Base-by-base conservation (phyloP, 1,139 yeast genomes). In the Suhomyces ambrosiae region DNA sequence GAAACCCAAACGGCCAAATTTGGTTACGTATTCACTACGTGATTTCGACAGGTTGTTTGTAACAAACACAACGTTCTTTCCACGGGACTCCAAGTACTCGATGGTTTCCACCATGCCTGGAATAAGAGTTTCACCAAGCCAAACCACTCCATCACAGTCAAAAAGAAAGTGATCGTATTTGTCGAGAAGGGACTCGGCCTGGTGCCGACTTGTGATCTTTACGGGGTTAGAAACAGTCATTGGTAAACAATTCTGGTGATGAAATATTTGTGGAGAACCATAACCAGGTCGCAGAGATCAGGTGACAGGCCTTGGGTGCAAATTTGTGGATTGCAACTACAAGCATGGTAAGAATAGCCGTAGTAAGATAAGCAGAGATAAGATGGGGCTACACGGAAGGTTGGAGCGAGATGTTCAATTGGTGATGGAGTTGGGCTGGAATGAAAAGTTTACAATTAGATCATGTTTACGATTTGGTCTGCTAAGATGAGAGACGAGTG, bases 111-210 rank as follows among this genome's bases (percentile, higher is more conserved):
- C 68, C 10, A 86, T 84, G 11, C 80, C 75, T 3, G 96, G 96
- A 32, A 90, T 74, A 23, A 84, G 60, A 33, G 74, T 77, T 36
- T 77, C 76, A 11, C 96, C 97, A 26, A 84, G 68, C 97, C 97
- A 90, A 36, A 90, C 69, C 7, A 90, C 97, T 0, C 90, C 97
- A 58, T 90, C 97, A 62, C 97, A 90, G 56, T 90, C 97, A 57
- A 90, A 90, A 42, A 90, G 66, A 52, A 89, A 89, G 42, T 86
- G 85, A 55, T 88, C 96, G 58, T 82, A 85, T 32, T 71, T 61
- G 44, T 71, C 74, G 10, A 90, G 61, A 35, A 90, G 65, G n/a
- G 62, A 54, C 32, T 71, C 68, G 3, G 79, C 84, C 23, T 38
- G 37, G 8, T 31, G 37, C 12, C 22, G 22, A 13, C 24, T 9